These are phyloP conservation scores for Cladosporium sp. DNA, from an alignment of 2,329 filamentous ascomycete species.

Conservation along the genomic window DNA sequence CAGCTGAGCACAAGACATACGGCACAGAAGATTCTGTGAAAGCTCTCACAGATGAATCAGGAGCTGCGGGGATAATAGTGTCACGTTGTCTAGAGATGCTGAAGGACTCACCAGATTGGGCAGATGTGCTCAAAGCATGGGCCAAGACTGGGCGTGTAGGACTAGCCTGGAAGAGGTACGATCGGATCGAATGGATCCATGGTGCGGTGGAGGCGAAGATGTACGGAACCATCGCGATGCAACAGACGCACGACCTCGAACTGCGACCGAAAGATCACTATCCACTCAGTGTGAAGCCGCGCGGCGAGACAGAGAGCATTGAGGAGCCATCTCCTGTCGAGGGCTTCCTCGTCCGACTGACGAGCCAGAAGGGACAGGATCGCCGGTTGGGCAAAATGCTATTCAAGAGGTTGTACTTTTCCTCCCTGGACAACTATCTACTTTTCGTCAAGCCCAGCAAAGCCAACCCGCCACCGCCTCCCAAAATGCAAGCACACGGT, in stretches of 20 bases:
- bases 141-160: slow-evolving; percentile 60
- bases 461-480: slow-evolving; percentile 59
- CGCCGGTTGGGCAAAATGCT: slow-evolving; percentile 62
- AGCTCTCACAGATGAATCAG: slow-evolving; percentile 55
- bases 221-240: slow-evolving; percentile 70
- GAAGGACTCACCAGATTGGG: slow-evolving; percentile 59
- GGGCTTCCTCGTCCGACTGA: slow-evolving; percentile 66
- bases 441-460: slow-evolving; percentile 64
- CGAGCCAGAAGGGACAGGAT: slow-evolving; percentile 62
- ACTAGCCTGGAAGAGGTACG: slow-evolving; percentile 69
- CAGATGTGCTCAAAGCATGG: slow-evolving; percentile 62
- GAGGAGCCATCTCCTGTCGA: slow-evolving; percentile 65
- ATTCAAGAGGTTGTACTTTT: slow-evolving; percentile 67
- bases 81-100: slow-evolving; percentile 62
- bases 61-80: slow-evolving; percentile 59
- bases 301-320: slow-evolving; percentile 52
- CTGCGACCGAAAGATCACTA: slow-evolving; percentile 67
- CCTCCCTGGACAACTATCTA: slow-evolving; percentile 64
- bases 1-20: slow-evolving; percentile 44
- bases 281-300: slow-evolving; percentile 52
- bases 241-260: slow-evolving; percentile 66
- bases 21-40: slow-evolving; percentile 44
- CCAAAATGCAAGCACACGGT: slow-evolving; percentile 50
- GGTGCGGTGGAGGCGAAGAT: slow-evolving; percentile 67
- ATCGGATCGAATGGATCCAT: slow-evolving; percentile 68